phyloP scores from a whole-genome alignment of 2,329 filamentous ascomycete genomes.

The Diaporthe citriasiana region DNA sequence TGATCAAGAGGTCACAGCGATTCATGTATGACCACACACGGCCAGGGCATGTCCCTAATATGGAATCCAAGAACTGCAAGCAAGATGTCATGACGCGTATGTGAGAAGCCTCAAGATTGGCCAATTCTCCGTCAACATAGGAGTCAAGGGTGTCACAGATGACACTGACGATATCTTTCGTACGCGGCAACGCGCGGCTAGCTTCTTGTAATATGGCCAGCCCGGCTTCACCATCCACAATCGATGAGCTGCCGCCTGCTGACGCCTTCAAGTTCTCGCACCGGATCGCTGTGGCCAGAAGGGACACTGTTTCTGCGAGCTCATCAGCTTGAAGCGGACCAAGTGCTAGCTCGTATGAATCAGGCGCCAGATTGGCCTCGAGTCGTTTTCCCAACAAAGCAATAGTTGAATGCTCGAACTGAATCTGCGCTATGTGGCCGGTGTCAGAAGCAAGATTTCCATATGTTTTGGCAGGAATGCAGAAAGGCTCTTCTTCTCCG shows the following conservation, averaged over 20 bases:
- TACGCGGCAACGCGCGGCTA: slow-evolving; percentile 67
- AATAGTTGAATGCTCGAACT: slow-evolving; percentile 84
- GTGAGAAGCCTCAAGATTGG: slow-evolving; percentile 72
- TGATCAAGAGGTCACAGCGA: slow-evolving; percentile 83
- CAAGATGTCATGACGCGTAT: slow-evolving; percentile 79
- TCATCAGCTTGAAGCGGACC: slow-evolving; percentile 71
- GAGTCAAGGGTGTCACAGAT: slow-evolving; percentile 88
- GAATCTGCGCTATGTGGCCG: slow-evolving; percentile 81
- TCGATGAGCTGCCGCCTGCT: slow-evolving; percentile 18
- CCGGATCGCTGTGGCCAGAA: slow-evolving; percentile 80
- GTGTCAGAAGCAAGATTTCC: slow-evolving; percentile 83
- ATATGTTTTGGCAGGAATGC: slow-evolving; percentile 74
- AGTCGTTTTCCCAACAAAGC: slow-evolving; percentile 84
- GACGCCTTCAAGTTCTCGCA: slow-evolving; percentile 59
- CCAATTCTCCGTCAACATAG: slow-evolving; percentile 70
- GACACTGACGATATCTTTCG: slow-evolving; percentile 83
- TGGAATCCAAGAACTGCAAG: slow-evolving; percentile 82
- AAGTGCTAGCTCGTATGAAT: slow-evolving; percentile 66
- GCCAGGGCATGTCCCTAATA: slow-evolving; percentile 82
- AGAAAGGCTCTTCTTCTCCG: slow-evolving; percentile 66
- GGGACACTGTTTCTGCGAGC: slow-evolving; percentile 78
- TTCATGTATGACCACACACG: slow-evolving; percentile 92
- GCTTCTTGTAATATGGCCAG: slow-evolving; percentile 70
- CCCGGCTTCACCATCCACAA: slow-evolving; percentile 50
- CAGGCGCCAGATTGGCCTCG: slow-evolving; percentile 74